Evolutionary conservation across 2,329 filamentous ascomycete genomes (phyloP).

Genomic region (Ophiostoma tasmaniense): DNA sequence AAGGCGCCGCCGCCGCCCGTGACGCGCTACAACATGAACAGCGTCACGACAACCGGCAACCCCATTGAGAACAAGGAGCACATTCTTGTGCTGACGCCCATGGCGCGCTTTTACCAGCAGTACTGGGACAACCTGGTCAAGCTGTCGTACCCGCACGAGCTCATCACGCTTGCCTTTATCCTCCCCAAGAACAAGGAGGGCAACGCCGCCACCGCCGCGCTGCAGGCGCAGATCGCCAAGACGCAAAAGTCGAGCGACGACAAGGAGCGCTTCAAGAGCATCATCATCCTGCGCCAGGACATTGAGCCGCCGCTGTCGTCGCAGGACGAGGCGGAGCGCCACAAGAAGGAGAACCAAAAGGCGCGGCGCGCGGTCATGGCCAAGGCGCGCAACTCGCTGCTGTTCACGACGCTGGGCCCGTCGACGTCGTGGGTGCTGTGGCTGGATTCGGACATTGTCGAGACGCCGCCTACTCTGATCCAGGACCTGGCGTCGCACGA

Average conservation of each 20-base stretch:
- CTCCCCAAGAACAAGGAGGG: constrained; percentile 89
- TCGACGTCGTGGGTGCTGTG: constrained; percentile 93
- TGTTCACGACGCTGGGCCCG: constrained; percentile 90
- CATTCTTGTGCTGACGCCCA: constrained; percentile 83
- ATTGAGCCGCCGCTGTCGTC: constrained; percentile 73
- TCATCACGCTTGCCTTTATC: constrained; percentile 94
- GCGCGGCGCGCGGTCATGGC: constrained; percentile 80
- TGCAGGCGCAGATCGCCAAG: constrained; percentile 77
- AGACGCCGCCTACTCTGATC: constrained; percentile 75
- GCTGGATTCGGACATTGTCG: constrained; percentile 87
- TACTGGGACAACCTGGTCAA: constrained; percentile 92
- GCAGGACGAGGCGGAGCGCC: constrained; percentile 79
- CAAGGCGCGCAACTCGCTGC: constrained; percentile 81
- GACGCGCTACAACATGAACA: constrained; percentile 89
- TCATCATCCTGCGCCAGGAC: constrained; percentile 92
- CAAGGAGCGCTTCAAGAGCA: constrained; percentile 77
- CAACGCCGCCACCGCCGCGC: constrained; percentile 70
- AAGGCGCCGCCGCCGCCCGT: constrained; percentile 60
- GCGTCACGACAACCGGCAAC: constrained; percentile 71
- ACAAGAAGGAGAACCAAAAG: constrained; percentile 89
- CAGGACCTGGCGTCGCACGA: constrained; percentile 84
- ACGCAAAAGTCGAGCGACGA: constrained; percentile 72
- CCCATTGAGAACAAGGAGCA: constrained; percentile 74
- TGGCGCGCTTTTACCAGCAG: constrained; percentile 83
- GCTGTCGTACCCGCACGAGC: constrained; percentile 81